Conservation (phyloP, 2,329 filamentous ascomycete genomes). For the Hypoxylon sp. region DNA sequence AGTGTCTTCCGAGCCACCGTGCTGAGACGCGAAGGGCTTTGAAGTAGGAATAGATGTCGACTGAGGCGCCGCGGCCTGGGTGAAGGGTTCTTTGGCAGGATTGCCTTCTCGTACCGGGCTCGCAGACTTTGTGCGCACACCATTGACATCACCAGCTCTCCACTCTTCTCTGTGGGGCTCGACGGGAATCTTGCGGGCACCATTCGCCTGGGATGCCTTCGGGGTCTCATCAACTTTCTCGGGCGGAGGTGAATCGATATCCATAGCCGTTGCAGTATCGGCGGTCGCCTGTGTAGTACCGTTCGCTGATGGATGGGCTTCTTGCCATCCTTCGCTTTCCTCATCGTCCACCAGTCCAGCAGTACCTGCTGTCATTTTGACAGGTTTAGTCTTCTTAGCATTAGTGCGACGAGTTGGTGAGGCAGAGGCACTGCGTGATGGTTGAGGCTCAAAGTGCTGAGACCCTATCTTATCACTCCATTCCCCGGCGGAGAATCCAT, state of each 20-base stretch:
- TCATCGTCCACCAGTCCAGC: conserved; percentile 63
- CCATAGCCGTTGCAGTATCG: conserved; percentile 72
- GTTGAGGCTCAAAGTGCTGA: conserved; percentile 66
- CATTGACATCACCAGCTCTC: conserved; percentile 64
- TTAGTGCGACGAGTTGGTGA: conserved; percentile 64
- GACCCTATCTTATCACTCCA: conserved; percentile 68
- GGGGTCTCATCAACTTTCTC: conserved; percentile 49
- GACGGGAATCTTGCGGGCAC: conserved; percentile 67
- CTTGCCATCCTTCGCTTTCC: conserved; percentile 57
- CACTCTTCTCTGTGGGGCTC: conserved; percentile 72
- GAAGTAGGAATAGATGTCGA: conserved; percentile 32
- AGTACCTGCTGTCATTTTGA: conserved; percentile 63
- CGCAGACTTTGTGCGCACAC: conserved; percentile 42
- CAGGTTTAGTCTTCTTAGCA: conserved; percentile 72
- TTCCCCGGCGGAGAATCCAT: conserved; percentile 64
- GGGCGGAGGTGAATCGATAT: conserved; percentile 69
- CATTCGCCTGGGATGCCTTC: conserved; percentile 48
- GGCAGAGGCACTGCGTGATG: conserved; percentile 54
- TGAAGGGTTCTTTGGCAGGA: conserved; percentile 43
- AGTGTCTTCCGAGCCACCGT: conserved; percentile 67
- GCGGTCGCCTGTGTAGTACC: conserved; percentile 46
- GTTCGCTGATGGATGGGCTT: conserved; percentile 39
- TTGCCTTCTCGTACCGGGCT: conserved; percentile 43
- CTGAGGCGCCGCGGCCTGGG: conserved; percentile 41
- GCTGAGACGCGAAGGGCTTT: conserved; percentile 52